These are phyloP conservation scores for Goffeauzyma gilvescens DNA, from an alignment of 768 basidiomycete species.

Conservation along the genomic window DNA sequence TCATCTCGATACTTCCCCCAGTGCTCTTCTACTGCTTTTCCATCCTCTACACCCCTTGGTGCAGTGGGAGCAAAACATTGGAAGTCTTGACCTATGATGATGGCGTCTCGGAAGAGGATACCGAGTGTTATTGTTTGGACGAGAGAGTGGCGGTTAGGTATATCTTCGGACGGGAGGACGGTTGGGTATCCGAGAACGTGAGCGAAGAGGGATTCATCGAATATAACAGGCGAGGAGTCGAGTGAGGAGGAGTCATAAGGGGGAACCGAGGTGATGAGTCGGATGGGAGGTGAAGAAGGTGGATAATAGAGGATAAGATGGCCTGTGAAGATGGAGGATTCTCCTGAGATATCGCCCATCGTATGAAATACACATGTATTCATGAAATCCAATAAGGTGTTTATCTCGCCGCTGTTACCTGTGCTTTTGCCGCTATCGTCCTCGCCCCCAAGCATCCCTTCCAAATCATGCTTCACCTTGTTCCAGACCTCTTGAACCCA, in stretches of 20 bases:
- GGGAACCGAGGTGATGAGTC: not conserved
- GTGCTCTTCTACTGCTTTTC: too few species aligned
- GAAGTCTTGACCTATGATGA: too few species aligned
- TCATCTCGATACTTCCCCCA: too few species aligned
- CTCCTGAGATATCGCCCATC: not conserved
- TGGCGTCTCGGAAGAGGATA: too few species aligned
- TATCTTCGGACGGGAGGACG: not conserved
- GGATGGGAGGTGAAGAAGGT: not conserved
- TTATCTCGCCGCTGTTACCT: not conserved
- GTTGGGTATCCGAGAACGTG: not conserved
- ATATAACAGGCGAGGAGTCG: not conserved
- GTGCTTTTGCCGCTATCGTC: not conserved
- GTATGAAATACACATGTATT: slow-evolving; percentile 4
- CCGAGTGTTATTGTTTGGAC: too few species aligned
- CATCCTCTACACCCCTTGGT: too few species aligned
- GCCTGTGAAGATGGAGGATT: slow-evolving; percentile 5
- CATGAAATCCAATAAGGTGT: slow-evolving; percentile 1
- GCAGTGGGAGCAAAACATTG: too few species aligned
- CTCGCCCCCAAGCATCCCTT: too few species aligned
- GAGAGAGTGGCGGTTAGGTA: too few species aligned
- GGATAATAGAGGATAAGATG: slow-evolving; percentile 3
- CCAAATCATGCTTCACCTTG: not conserved
- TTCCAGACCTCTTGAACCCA: slow-evolving; percentile 9
- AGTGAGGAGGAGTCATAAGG: not conserved
- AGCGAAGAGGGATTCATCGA: not conserved